Evolutionary conservation across 495 filamentous ascomycete genomes (phyloP), one percentile per base, ranked within the genome.

Genomic region (Baudoinia panamericana): DNA sequence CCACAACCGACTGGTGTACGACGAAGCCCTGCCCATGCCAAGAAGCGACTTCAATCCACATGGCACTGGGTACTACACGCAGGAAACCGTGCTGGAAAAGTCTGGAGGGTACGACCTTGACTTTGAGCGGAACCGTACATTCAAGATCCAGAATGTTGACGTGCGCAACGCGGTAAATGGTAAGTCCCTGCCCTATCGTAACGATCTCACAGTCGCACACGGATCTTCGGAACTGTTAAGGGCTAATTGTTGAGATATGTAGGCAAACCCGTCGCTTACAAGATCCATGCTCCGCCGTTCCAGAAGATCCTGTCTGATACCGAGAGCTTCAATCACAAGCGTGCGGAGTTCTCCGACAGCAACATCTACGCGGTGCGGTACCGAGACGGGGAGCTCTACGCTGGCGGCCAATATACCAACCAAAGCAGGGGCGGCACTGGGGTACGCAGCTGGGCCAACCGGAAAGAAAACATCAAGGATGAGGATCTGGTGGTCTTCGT

Each of bases 321-420:
- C 18, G 67, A 76, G 10, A 72, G 69, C 47, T 78, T 74, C 57
- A 75, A 92, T 51, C 69, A 72, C 50, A 72, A 71, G 41, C 72
- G 86, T 10, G 82, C 83, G 12, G 83, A 88, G 59, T 94, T 87
- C 50, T 80, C 80, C 0, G 82, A 81, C 51, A 77, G 78, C 46
- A 78, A 80, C 37, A 67, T 94, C 34, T 94, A 86, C 65, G 75
- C 88, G 4, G 86, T 83, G 1, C 71, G 70, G 16, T 81, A 92
- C 56, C 66, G 63, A 28, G 85, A 92, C 40, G 74, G 68, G 5
- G 86, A 94, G 57, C 60, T 92, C 3, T 93, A 75, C 54, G 75
- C 86, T 0, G 84, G 77, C 6, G 86, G 86, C 5, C 71, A 77
- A 54, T 94, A 88, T 57, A 94, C 86, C 3, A 82, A 93, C 47